These are phyloP conservation scores for Quillaja saponaria DNA, from an alignment of 306 rosid genomes.

Conservation along the genomic window DNA sequence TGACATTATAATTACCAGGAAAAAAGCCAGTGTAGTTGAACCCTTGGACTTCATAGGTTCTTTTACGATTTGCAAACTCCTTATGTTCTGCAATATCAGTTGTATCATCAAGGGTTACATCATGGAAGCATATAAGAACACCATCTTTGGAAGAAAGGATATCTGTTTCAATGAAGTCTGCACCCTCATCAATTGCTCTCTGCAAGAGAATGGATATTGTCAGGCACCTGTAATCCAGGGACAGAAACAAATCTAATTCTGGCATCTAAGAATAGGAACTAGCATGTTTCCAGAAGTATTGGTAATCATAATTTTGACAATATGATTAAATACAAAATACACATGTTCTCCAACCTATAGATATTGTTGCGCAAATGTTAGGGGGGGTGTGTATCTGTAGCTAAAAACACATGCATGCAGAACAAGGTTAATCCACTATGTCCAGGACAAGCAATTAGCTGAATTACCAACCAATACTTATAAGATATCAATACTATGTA, in stretches of 20 bases:
- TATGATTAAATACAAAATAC: neutral
- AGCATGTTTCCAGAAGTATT: neutral
- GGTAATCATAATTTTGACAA: constrained; percentile 5
- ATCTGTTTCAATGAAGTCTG: constrained; percentile 96
- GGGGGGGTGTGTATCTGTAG: no score
- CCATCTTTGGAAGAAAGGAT: constrained; percentile 88
- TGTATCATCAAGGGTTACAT: constrained; percentile 66
- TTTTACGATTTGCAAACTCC: constrained; percentile 74
- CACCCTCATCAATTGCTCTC: constrained; percentile 96
- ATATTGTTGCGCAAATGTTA: no score
- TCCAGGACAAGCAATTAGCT: constrained; percentile 10
- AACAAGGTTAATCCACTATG: no score
- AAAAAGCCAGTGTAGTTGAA: constrained; percentile 69
- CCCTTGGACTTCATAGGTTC: constrained; percentile 83
- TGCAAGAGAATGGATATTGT: constrained; percentile 45
- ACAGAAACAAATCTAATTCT: constrained; percentile 9
- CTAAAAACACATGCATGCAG: no score
- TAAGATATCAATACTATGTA: neutral
- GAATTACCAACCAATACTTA: constrained; percentile 14
- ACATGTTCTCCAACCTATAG: no score
- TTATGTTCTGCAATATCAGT: constrained; percentile 62
- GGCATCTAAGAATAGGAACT: constrained; percentile 10
- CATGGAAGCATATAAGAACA: constrained; percentile 81
- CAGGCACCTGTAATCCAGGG: constrained; percentile 15
- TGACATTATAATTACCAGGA: constrained; percentile 61